Evolutionary conservation across 805 yeast species (phyloP).

Genomic region (Hanseniaspora nectarophila): DNA sequence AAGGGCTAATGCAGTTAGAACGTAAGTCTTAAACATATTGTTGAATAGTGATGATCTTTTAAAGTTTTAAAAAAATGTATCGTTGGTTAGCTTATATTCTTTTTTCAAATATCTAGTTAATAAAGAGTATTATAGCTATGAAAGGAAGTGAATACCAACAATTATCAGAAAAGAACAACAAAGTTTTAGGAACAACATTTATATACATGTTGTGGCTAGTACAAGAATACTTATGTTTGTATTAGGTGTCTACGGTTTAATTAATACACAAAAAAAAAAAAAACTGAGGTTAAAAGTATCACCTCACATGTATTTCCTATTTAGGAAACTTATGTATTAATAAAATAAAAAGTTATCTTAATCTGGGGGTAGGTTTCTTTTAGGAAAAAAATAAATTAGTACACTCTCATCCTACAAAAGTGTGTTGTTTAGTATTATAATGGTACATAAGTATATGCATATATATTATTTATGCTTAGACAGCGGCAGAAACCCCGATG

Average conservation of each 20-base stretch:
- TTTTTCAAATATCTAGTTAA: too few relatives aligned
- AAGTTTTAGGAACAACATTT: too few relatives aligned
- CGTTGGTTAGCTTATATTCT: too few relatives aligned
- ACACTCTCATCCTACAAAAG: background rate
- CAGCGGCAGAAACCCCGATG: constrained; percentile 10
- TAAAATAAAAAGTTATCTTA: background rate
- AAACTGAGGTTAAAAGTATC: background rate
- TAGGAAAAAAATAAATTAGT: background rate
- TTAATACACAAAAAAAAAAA: background rate
- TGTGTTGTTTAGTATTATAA: background rate
- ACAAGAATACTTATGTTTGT: too few relatives aligned
- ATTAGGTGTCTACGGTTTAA: background rate
- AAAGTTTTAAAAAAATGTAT: too few relatives aligned
- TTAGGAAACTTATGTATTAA: background rate
- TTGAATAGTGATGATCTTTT: too few relatives aligned
- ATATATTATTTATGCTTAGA: background rate
- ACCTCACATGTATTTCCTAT: background rate
- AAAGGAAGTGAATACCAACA: too few relatives aligned
- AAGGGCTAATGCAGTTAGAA: background rate
- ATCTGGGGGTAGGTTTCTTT: background rate
- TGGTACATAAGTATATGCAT: background rate
- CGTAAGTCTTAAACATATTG: background rate
- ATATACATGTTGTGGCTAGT: too few relatives aligned
- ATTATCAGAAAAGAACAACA: too few relatives aligned
- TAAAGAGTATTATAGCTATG: too few relatives aligned